Percentiles rank a stretch among this genome's conserved stretches.
Conservation (phyloP, 2,329 filamentous ascomycete species). For the Magnaporthiopsis incrustans region DNA sequence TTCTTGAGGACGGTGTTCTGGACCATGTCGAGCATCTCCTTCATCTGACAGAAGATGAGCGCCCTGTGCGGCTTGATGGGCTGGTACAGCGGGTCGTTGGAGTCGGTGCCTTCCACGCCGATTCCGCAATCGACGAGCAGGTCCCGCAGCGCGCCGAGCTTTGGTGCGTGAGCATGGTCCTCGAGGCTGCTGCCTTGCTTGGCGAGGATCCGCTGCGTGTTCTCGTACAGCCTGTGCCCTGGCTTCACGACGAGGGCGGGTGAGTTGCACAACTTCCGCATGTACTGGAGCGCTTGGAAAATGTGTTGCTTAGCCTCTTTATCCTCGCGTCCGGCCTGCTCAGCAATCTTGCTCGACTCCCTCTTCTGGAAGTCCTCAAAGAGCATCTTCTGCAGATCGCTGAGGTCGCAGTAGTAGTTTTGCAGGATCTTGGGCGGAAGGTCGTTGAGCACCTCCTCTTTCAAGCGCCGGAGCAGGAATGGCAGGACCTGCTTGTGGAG, state of each 20-base stretch:
- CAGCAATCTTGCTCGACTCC: slow-evolving; percentile 78
- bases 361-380: slow-evolving; percentile 96
- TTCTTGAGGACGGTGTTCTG: slow-evolving; percentile 86
- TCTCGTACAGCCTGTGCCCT: slow-evolving; percentile 80
- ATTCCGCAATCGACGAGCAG: slow-evolving; percentile 98
- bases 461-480: slow-evolving; percentile 89
- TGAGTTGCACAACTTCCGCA: slow-evolving; percentile 98
- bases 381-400: slow-evolving; percentile 85
- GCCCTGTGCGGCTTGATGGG: slow-evolving; percentile 95
- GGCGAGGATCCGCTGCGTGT: slow-evolving; percentile 72
- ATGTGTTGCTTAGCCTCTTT: slow-evolving; percentile 97
- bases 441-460: slow-evolving; percentile 95
- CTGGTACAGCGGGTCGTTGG: slow-evolving; percentile 54
- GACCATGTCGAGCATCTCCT: slow-evolving; percentile 99
- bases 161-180: slow-evolving; percentile 83
- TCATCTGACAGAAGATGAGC: slow-evolving; percentile 98
- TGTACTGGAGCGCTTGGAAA: slow-evolving; percentile 97
- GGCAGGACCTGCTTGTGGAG: slow-evolving; percentile 96
- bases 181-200: slow-evolving; percentile 75
- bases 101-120: slow-evolving; percentile 61
- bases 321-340: slow-evolving; percentile 76
- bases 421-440: slow-evolving; percentile 96
- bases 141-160: slow-evolving; percentile 82
- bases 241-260: slow-evolving; percentile 95
- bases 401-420: slow-evolving; percentile 98